Evolutionary conservation across 2,329 filamentous ascomycete genomes (phyloP).

Genomic region (Botrytis squamosa): DNA sequence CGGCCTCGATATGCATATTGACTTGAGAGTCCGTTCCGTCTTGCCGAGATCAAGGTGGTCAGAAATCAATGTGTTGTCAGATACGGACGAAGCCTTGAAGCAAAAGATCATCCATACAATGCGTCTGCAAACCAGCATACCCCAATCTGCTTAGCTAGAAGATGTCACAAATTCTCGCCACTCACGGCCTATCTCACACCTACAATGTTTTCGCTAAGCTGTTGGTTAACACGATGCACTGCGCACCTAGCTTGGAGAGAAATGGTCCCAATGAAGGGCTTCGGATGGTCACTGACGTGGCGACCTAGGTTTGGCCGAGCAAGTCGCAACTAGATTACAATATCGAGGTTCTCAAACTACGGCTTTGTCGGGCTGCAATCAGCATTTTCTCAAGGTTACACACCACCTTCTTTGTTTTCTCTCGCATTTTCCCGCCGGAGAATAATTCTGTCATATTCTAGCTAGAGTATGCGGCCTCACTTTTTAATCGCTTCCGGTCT

Average conservation of each 20-base stretch:
- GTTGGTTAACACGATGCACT: constrained; percentile 19
- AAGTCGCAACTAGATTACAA: constrained; percentile 20
- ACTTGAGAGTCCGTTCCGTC: constrained; percentile 16
- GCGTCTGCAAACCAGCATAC: constrained; percentile 15
- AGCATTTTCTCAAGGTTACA: constrained; percentile 28
- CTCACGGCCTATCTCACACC: constrained; percentile 25
- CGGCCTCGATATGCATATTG: constrained; percentile 21
- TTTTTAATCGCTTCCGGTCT: constrained; percentile 11
- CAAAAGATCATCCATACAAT: constrained; percentile 26
- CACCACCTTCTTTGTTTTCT: constrained; percentile 22
- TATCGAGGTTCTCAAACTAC: constrained; percentile 17
- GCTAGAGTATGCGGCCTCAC: constrained; percentile 14
- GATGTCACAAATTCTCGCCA: constrained; percentile 28
- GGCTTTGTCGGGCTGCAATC: constrained; percentile 28
- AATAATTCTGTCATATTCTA: constrained; percentile 21
- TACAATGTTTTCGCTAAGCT: constrained; percentile 24
- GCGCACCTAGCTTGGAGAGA: constrained; percentile 25
- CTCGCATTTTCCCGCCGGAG: constrained; percentile 25
- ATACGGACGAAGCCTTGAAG: constrained; percentile 26
- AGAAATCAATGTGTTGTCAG: constrained; percentile 37
- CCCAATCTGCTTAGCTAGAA: constrained; percentile 19
- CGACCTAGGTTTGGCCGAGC: constrained; percentile 36
- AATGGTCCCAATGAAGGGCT: constrained; percentile 30
- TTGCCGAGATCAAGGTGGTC: constrained; percentile 21
- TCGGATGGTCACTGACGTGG: constrained; percentile 36